Conservation (phyloP, 352 stramenopile species). For the Aphanomyces euteiches region DNA sequence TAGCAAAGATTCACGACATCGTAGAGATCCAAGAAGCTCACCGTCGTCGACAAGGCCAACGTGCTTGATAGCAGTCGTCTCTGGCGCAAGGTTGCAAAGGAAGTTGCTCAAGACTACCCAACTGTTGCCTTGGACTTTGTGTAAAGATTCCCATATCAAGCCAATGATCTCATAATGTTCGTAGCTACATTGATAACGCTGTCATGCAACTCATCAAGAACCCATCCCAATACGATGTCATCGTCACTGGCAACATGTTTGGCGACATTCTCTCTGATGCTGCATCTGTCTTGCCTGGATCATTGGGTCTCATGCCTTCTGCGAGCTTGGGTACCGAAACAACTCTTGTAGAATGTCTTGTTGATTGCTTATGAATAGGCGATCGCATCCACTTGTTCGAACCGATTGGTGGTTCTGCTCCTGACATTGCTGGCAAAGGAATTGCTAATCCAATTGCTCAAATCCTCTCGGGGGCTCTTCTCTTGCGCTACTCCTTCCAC, state of each 20-base stretch:
- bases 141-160: constrained; percentile 40
- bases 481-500: constrained; percentile 92
- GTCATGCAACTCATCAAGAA: constrained; percentile 98
- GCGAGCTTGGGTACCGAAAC: constrained; percentile 84
- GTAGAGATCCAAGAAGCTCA: constrained; percentile 92
- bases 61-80: constrained; percentile 95
- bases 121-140: constrained; percentile 96
- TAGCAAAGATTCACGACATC: not conserved
- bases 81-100: constrained; percentile 90
- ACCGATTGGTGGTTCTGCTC: constrained; percentile 97
- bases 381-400: constrained; percentile 94
- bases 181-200: constrained; percentile 95
- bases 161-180: constrained; percentile 14
- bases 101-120: constrained; percentile 86
- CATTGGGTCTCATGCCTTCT: constrained; percentile 97
- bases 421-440: constrained; percentile 96
- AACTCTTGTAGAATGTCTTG: too few species aligned
- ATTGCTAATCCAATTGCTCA: constrained; percentile 97
- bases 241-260: constrained; percentile 99
- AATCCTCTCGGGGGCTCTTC: constrained; percentile 96
- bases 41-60: constrained; percentile 99
- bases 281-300: constrained; percentile 96
- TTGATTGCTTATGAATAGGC: constrained; percentile 31
- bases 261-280: constrained; percentile 98
- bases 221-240: constrained; percentile 98